A percentile compares a stretch with the other conserved stretches of the same genome.
Conservation (phyloP, 2,329 filamentous ascomycete genomes). For the Monosporascus ibericus region DNA sequence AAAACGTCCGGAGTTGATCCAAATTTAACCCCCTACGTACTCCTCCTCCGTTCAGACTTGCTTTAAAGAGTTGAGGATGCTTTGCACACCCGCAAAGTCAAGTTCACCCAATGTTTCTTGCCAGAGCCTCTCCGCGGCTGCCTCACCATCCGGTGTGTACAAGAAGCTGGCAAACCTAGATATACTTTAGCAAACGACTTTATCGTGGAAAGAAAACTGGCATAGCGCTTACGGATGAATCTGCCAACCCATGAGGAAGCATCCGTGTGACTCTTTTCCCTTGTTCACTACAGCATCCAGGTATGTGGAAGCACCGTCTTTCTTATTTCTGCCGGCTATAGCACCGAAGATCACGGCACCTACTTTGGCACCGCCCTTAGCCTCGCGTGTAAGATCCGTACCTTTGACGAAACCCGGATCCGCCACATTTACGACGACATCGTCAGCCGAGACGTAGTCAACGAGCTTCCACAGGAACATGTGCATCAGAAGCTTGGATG, state of each 20-base stretch:
- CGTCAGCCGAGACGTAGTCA: slow-evolving; percentile 30
- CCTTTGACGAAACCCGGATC: slow-evolving; percentile 39
- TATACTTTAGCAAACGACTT: not conserved
- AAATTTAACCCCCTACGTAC: too few species aligned
- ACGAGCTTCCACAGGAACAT: slow-evolving; percentile 24
- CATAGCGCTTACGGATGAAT: slow-evolving; percentile 34
- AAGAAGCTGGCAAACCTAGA: slow-evolving; percentile 4
- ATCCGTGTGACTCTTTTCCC: slow-evolving; percentile 44
- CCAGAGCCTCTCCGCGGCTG: slow-evolving; percentile 5
- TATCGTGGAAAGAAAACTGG: not conserved
- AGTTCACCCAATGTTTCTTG: slow-evolving; percentile 11
- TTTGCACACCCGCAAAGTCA: slow-evolving; percentile 3
- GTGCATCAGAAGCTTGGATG: slow-evolving; percentile 11
- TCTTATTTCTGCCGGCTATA: slow-evolving; percentile 23
- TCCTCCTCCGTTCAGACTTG: too few species aligned
- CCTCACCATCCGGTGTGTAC: slow-evolving; percentile 8
- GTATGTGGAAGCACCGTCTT: slow-evolving; percentile 39
- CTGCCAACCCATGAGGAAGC: slow-evolving; percentile 42
- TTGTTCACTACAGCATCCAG: slow-evolving; percentile 39
- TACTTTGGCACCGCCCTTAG: slow-evolving; percentile 2
- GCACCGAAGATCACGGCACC: slow-evolving; percentile 11
- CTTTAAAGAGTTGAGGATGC: slow-evolving; percentile 5
- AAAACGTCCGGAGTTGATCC: too few species aligned
- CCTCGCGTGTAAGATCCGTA: slow-evolving; percentile 33
- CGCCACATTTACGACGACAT: slow-evolving; percentile 39